Evolutionary conservation across 2,329 filamentous ascomycete genomes (phyloP).

Genomic region (Talaromyces sp.): DNA sequence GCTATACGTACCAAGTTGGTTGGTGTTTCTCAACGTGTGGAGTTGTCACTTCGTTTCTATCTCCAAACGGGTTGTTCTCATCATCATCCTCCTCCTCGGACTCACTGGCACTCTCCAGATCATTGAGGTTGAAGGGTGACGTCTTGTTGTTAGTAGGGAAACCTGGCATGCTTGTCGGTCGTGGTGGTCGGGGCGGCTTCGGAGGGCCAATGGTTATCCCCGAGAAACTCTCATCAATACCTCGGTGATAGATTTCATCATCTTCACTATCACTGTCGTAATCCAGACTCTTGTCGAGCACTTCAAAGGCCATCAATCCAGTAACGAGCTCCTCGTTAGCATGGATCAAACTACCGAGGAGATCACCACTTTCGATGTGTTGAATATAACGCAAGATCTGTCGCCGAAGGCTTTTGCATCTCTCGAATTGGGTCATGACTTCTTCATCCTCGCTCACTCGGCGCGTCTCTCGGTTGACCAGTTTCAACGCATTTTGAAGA

Average conservation of each 20-base stretch:
- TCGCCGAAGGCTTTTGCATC: slow-evolving; percentile 76
- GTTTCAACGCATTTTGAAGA: slow-evolving; percentile 76
- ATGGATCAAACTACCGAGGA: slow-evolving; percentile 82
- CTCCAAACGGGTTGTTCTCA: slow-evolving; percentile 82
- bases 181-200: slow-evolving; percentile 47
- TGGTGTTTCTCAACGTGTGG: slow-evolving; percentile 28
- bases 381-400: slow-evolving; percentile 91
- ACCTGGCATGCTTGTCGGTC: slow-evolving; percentile 53
- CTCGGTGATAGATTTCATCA: slow-evolving; percentile 38
- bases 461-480: slow-evolving; percentile 83
- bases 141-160: slow-evolving; percentile 16
- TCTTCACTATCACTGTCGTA: slow-evolving; percentile 63
- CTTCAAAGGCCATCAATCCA: slow-evolving; percentile 89
- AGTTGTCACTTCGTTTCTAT: slow-evolving; percentile 60
- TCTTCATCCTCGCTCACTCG: slow-evolving; percentile 78
- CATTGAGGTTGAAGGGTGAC: slow-evolving; percentile 49
- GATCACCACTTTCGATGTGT: slow-evolving; percentile 83
- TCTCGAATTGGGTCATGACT: slow-evolving; percentile 73
- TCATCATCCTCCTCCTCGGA: slow-evolving; percentile 61
- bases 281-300: slow-evolving; percentile 64
- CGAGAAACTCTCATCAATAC: slow-evolving; percentile 28
- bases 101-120: slow-evolving; percentile 26
- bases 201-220: slow-evolving; percentile 33
- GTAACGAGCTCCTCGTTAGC: slow-evolving; percentile 95
- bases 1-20: slow-evolving; percentile 32